Conservation (phyloP, 2,329 filamentous ascomycete species). For the Cadophora sp. region DNA sequence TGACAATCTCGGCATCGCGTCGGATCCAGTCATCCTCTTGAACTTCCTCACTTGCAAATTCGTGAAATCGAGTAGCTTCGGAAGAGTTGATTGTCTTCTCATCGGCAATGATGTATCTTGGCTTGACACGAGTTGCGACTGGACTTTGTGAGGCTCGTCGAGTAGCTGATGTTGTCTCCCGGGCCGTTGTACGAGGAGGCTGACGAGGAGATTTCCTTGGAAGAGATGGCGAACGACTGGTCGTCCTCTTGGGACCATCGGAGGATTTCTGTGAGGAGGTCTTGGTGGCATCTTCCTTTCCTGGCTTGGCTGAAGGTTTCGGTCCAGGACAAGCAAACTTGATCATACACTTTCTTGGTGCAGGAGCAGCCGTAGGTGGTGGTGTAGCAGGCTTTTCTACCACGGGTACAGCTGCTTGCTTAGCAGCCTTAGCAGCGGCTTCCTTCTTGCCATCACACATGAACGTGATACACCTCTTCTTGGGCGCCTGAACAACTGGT, state of each 20-base stretch:
- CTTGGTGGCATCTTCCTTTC: slow-evolving; percentile 25
- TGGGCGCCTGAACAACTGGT: slow-evolving; percentile 67
- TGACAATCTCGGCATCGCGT: slow-evolving; percentile 61
- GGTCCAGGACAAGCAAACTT: slow-evolving; percentile 77
- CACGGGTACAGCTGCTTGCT: slow-evolving; percentile 46
- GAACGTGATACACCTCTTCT: slow-evolving; percentile 92
- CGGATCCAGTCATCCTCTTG: slow-evolving; percentile 91
- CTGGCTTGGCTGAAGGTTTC: slow-evolving; percentile 50
- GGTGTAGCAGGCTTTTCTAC: slow-evolving; percentile 48
- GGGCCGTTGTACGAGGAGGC: slow-evolving; percentile 25
- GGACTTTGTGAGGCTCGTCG: slow-evolving; percentile 51
- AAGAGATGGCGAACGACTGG: slow-evolving; percentile 40
- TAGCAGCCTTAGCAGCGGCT: slow-evolving; percentile 49
- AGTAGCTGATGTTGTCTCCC: slow-evolving; percentile 38
- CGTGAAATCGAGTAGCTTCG: slow-evolving; percentile 77
- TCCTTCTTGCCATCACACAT: slow-evolving; percentile 73
- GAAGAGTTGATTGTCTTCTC: slow-evolving; percentile 42
- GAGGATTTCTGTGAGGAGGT: slow-evolving; percentile 27
- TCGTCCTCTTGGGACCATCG: slow-evolving; percentile 30
- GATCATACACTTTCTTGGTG: slow-evolving; percentile 65
- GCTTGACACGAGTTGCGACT: slow-evolving; percentile 46
- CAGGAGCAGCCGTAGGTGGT: slow-evolving; percentile 45
- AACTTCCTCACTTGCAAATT: slow-evolving; percentile 84
- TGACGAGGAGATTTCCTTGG: slow-evolving; percentile 40
- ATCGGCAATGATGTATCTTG: slow-evolving; percentile 44